Conservation (phyloP, 2,329 filamentous ascomycete genomes). For the Aspergillus piperis region DNA sequence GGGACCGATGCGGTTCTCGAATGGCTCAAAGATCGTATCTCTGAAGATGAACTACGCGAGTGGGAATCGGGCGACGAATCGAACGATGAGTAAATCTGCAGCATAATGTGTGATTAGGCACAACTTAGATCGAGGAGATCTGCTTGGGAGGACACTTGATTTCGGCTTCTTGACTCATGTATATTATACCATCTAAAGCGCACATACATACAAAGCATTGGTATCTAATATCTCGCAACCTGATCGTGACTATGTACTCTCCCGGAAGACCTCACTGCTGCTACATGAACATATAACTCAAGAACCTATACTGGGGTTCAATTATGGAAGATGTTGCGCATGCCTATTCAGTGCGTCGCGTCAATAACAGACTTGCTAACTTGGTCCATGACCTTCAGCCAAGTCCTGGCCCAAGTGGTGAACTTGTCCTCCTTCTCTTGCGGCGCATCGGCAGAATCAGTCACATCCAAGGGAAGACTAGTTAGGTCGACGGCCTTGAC, state of each 20-base stretch:
- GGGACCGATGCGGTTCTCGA: conserved; percentile 82
- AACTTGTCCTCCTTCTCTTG: conserved; percentile 71
- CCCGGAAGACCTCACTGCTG: too few relatives aligned
- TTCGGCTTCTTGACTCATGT: not conserved
- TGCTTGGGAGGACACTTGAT: not conserved
- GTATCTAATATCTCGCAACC: not conserved
- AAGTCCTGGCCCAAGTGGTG: conserved; percentile 69
- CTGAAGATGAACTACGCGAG: conserved; percentile 48
- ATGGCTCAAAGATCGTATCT: conserved; percentile 77
- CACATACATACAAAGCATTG: not conserved
- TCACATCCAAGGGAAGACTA: conserved; percentile 69
- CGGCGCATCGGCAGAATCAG: conserved; percentile 57
- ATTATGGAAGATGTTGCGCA: not conserved
- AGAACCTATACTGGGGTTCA: too few relatives aligned
- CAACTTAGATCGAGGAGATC: not conserved
- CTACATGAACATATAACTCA: too few relatives aligned
- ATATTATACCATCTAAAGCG: not conserved
- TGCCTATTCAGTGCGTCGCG: not conserved
- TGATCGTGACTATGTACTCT: too few relatives aligned
- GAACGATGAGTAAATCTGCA: conserved; percentile 11
- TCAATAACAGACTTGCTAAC: conserved; percentile 35
- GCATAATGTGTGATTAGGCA: not conserved
- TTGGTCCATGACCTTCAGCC: conserved; percentile 49
- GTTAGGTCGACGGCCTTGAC: conserved; percentile 71
- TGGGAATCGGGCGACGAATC: conserved; percentile 34